These are phyloP conservation scores for Platismatia glauca DNA, from an alignment of 495 filamentous ascomycete species.

Conservation along the genomic window DNA sequence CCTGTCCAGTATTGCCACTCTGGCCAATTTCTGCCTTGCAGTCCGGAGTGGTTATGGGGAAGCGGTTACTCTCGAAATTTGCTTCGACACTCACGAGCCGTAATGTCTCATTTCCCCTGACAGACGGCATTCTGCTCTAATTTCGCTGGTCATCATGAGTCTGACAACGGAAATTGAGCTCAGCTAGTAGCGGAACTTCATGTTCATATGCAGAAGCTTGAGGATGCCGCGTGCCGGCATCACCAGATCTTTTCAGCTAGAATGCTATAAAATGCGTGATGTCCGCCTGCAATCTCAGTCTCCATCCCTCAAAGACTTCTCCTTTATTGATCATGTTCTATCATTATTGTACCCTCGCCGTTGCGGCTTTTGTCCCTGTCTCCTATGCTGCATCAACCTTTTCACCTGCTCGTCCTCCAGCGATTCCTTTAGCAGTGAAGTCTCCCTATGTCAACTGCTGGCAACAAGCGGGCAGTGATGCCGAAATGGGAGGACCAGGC, in stretches of 20 bases:
- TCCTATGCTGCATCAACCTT: conserved; percentile 36
- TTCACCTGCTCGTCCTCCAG: conserved; percentile 46
- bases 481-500: conserved; percentile 27
- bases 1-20: neutral
- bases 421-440: conserved; percentile 48
- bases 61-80: neutral
- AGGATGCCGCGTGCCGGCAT: neutral
- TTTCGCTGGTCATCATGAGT: neutral
- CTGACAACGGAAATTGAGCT: neutral
- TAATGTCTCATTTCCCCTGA: neutral
- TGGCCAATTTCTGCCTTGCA: neutral
- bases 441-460: conserved; percentile 52
- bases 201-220: neutral
- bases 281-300: neutral
- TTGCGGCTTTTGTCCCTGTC: neutral
- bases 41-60: neutral
- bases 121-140: neutral
- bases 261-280: conserved; percentile 4
- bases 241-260: conserved; percentile 2
- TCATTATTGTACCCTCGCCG: conserved; percentile 1
- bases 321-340: conserved; percentile 7
- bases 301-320: neutral
- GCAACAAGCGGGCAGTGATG: conserved; percentile 43
- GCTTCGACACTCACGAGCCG: neutral
- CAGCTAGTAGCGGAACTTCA: neutral